phyloP scores from a whole-genome alignment of 1,139 yeast genomes.

The Hemisphaericaspora subhashii region DNA sequence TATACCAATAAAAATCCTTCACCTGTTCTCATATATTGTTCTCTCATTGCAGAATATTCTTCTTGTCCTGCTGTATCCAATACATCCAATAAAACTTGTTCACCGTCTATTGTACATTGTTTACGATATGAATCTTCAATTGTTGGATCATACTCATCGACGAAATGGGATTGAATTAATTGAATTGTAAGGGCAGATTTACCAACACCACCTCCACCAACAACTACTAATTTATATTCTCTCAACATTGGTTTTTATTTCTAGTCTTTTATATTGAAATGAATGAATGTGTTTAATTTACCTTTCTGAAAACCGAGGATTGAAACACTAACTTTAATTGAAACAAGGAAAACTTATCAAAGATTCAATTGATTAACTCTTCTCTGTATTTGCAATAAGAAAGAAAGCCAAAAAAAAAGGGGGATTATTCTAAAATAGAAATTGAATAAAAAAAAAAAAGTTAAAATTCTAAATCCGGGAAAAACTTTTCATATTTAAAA shows the following conservation, averaged over 20 bases:
- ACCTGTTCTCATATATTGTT: constrained; percentile 90
- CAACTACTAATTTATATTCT: constrained; percentile 88
- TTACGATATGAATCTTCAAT: constrained; percentile 78
- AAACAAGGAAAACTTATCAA: too few relatives aligned
- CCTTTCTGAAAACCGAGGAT: too few relatives aligned
- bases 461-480: too few relatives aligned
- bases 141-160: constrained; percentile 96
- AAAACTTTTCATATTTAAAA: too few relatives aligned
- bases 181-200: constrained; percentile 93
- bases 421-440: too few relatives aligned
- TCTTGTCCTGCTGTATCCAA: constrained; percentile 99
- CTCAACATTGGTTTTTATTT: constrained; percentile 32
- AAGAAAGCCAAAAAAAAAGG: too few relatives aligned
- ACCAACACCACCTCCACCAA: constrained; percentile 99
- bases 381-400: too few relatives aligned
- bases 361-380: too few relatives aligned
- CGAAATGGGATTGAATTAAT: constrained; percentile 86
- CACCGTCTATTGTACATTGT: constrained; percentile 53
- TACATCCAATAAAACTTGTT: constrained; percentile 61
- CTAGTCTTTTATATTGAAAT: background rate
- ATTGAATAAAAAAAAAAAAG: too few relatives aligned
- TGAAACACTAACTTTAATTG: too few relatives aligned
- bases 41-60: constrained; percentile 95
- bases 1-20: constrained; percentile 87
- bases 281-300: background rate